phyloP scores from a whole-genome alignment of 306 rosid genomes.

The Rosa persica region DNA sequence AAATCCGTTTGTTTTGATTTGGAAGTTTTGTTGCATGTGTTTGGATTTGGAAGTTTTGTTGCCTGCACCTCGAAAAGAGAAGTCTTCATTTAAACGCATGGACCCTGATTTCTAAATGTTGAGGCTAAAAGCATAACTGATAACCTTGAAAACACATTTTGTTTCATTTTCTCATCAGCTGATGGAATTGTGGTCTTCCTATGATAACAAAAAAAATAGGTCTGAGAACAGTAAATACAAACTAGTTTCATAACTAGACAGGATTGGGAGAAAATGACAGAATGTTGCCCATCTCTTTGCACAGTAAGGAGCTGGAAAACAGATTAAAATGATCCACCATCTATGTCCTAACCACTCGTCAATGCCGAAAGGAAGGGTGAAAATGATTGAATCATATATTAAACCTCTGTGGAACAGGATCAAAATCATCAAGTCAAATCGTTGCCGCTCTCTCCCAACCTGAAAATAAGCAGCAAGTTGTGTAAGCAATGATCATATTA shows the following conservation, averaged over 20 bases:
- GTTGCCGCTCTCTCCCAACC: conserved; percentile 81
- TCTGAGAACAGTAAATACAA: conserved; percentile 4
- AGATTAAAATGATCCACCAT: neutral
- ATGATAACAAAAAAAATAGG: neutral
- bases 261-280: conserved; percentile 1
- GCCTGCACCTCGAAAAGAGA: neutral
- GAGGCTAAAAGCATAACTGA: too few relatives aligned
- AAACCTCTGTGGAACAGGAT: conserved; percentile 64
- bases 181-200: neutral
- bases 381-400: conserved; percentile 41
- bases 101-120: neutral
- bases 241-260: neutral
- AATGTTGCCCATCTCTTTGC: conserved; percentile 14
- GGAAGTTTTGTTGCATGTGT: too few relatives aligned
- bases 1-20: too few relatives aligned
- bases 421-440: conserved; percentile 73
- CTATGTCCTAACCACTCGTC: conserved; percentile 13
- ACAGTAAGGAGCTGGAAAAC: conserved; percentile 10
- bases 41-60: too few relatives aligned
- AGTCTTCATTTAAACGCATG: neutral
- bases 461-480: conserved; percentile 18
- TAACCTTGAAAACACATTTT: neutral
- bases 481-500: conserved; percentile 10
- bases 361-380: conserved; percentile 10
- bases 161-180: neutral